Conservation (phyloP, 257 asterid genomes). For the Penstemon newberryi region DNA sequence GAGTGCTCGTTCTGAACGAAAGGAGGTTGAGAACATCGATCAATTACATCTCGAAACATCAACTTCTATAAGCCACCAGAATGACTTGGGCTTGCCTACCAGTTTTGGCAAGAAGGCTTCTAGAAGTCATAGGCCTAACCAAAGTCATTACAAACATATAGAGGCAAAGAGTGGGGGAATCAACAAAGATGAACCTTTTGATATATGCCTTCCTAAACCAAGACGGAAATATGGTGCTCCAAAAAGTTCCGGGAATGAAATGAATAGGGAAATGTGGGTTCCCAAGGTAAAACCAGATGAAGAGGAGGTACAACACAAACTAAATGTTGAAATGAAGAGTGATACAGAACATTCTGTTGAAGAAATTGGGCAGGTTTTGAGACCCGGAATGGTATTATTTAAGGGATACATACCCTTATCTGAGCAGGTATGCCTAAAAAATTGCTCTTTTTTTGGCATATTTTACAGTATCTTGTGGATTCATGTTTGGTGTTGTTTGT, state of each 20-base stretch:
- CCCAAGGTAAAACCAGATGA: constrained; percentile 16
- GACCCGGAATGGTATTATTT: constrained; percentile 74
- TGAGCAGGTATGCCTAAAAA: constrained; percentile 47
- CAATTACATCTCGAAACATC: constrained; percentile 8
- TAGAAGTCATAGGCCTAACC: constrained; percentile 8
- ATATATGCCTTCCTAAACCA: constrained; percentile 43
- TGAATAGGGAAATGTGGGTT: background rate
- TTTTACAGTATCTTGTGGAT: background rate
- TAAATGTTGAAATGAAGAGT: background rate
- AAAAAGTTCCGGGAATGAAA: background rate
- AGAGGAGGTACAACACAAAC: constrained; percentile 25
- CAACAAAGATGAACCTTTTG: constrained; percentile 38
- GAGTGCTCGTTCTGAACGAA: constrained; percentile 23
- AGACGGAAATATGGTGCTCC: constrained; percentile 11
- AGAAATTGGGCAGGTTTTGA: constrained; percentile 38
- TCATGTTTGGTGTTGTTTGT: background rate
- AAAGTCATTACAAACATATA: constrained; percentile 19
- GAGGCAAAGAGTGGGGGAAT: background rate
- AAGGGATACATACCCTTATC: constrained; percentile 41
- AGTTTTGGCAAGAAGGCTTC: constrained; percentile 29
- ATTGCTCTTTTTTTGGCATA: no score
- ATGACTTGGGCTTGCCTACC: constrained; percentile 25
- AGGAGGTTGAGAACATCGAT: background rate
- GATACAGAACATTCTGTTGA: constrained; percentile 12
- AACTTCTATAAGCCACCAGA: constrained; percentile 10